A percentile compares a stretch with the other conserved stretches of the same genome.
These are phyloP conservation scores for Fomes fomentarius DNA, from an alignment of 1,284 basidiomycete genomes.

Conservation along the genomic window DNA sequence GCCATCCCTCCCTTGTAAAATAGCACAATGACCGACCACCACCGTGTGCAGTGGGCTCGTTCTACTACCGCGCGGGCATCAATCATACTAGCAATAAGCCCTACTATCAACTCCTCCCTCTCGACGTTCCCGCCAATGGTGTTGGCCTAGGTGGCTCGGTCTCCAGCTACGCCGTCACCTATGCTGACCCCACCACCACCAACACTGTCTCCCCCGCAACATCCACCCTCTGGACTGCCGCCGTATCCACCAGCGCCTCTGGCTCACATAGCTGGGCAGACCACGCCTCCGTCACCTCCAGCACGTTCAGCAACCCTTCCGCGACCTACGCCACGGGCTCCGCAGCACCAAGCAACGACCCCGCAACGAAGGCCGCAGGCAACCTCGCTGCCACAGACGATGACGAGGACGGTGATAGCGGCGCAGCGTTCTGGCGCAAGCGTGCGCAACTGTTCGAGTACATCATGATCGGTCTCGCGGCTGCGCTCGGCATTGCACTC, in stretches of 20 bases:
- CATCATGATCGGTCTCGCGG: slow-evolving; percentile 26
- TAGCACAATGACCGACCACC: not conserved
- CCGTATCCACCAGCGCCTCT: not conserved
- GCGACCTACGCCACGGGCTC: not conserved
- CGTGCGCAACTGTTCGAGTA: slow-evolving; percentile 28
- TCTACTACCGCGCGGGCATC: slow-evolving; percentile 23
- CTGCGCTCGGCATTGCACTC: slow-evolving; percentile 13
- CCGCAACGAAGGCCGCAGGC: not conserved
- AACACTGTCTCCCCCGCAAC: not conserved
- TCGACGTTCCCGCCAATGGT: slow-evolving; percentile 3
- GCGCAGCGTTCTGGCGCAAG: not conserved
- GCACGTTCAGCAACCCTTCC: not conserved
- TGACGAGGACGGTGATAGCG: not conserved
- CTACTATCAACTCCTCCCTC: slow-evolving; percentile 20
- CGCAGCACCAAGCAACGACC: not conserved
- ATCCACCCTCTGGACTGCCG: not conserved
- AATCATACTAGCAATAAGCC: slow-evolving; percentile 11
- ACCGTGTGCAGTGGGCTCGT: slow-evolving; percentile 16
- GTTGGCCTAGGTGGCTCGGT: not conserved
- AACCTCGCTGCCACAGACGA: not conserved
- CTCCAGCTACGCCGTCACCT: not conserved
- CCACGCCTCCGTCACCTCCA: not conserved
- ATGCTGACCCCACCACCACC: not conserved
- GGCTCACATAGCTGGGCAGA: not conserved
- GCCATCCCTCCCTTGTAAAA: not conserved